Conservation (phyloP, 345 rosid species). For the Salix viminalis region DNA sequence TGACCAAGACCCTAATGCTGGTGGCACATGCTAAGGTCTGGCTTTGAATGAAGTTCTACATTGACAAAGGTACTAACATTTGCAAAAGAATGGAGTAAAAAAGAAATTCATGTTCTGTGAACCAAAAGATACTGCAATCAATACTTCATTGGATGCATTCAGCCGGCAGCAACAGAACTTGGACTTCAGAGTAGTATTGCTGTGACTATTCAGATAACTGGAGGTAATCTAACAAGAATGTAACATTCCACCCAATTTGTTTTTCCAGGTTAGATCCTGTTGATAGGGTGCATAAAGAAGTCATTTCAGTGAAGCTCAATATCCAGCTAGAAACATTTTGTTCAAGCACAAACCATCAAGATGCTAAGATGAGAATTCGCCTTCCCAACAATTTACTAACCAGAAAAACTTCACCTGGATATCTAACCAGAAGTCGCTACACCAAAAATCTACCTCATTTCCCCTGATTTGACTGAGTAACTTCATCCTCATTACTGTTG, state of each 20-base stretch:
- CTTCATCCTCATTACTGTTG: constrained; percentile 31
- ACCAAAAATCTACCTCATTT: background rate
- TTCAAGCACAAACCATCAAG: background rate
- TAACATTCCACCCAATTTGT: background rate
- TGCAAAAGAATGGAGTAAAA: background rate
- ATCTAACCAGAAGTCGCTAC: background rate
- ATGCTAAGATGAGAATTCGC: background rate
- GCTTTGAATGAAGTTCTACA: no score
- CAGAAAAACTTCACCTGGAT: background rate
- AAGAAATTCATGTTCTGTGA: background rate
- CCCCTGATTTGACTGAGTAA: constrained; percentile 8
- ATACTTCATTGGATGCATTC: background rate
- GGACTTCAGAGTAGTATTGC: background rate
- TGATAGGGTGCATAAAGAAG: background rate
- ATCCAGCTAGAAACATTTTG: background rate
- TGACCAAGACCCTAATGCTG: background rate
- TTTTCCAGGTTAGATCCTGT: background rate
- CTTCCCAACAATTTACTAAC: background rate
- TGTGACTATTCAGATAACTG: background rate
- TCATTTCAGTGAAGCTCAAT: background rate
- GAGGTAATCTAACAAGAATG: background rate
- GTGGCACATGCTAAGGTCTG: background rate
- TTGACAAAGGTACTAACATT: background rate
- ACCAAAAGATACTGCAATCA: background rate
- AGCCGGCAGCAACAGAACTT: background rate